Base-by-base conservation (phyloP, 306 rosid species). In the Senna tora region DNA sequence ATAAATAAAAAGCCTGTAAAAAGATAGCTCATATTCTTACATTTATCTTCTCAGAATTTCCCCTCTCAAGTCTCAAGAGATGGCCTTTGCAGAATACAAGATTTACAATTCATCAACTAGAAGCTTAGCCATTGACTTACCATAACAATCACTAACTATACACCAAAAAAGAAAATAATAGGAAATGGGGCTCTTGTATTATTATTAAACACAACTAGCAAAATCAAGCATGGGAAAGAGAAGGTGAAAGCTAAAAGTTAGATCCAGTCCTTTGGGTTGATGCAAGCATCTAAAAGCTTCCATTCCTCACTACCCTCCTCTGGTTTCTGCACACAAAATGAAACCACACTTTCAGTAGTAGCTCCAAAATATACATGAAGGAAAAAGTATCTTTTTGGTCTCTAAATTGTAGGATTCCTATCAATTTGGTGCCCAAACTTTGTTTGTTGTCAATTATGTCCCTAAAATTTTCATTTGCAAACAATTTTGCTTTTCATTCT, bases 251-350 rank as follows among this genome's bases (percentile, higher is more conserved):
- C 76, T 53, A 60, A 61, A 66, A 69, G 63, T 79, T 80, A 90
- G 74, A 94, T 69, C 97, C 97, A 94, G 67, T 94, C 97, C 82
- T 82, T 94, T 0, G 98, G 98, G 84, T 94, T 91, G 70, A 91
- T 94, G 88, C 98, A 94, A 36, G 98, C 98, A 75, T 93, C 96
- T 39, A 93, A 77, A 17, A 91, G 87, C 71, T 91, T 89, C 97
- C 98, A 91, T 79, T 94, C 98, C 80, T 94, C 98, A n/a, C 89
- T 91, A 80, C 98, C 98, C 75, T 87, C 96, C 81, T 87, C 96
- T 2, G 97, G 98, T 89, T 91, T 87, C 98, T 94, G 94, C 84
- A 69, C 9, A 47, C 62, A 39, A 79, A 64, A 77, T 17, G 51
- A 77, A 64, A 79, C 13, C 50, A 47, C 46, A 54, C 67, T 69